Evolutionary conservation across 257 asterid species (phyloP).

Genomic region (Leptodermis oblonga): DNA sequence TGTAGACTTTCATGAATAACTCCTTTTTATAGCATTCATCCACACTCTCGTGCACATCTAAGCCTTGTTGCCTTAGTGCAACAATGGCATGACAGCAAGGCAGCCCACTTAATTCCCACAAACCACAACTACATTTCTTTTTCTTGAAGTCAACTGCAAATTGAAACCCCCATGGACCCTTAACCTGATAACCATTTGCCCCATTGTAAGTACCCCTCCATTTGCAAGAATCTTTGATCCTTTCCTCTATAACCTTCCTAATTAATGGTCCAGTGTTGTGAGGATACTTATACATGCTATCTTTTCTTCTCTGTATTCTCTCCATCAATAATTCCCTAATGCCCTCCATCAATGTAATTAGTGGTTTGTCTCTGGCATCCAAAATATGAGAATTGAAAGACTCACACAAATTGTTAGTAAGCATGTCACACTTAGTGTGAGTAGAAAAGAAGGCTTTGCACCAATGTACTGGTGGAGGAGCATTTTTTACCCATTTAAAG

Average conservation of each 20-base stretch:
- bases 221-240: not conserved
- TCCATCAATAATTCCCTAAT: not conserved
- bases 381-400: not conserved
- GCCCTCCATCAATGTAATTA: not conserved
- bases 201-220: not conserved
- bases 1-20: too few relatives aligned
- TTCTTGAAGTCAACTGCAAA: too few relatives aligned
- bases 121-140: too few relatives aligned
- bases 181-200: not conserved
- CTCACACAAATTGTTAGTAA: slow-evolving; percentile 6
- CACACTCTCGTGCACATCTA: not conserved
- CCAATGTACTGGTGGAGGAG: not conserved
- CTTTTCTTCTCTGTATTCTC: not conserved
- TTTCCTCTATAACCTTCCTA: not conserved
- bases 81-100: not conserved
- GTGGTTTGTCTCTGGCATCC: not conserved
- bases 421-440: not conserved
- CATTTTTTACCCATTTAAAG: not conserved
- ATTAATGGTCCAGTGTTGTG: not conserved
- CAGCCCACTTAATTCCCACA: too few relatives aligned
- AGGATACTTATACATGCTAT: not conserved
- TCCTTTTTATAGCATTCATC: not conserved
- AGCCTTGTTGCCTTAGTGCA: not conserved
- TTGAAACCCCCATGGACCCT: too few relatives aligned
- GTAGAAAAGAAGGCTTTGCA: not conserved